Conservation (phyloP, 2,329 filamentous ascomycete genomes). For the Sclerotinia sclerotiorum region DNA sequence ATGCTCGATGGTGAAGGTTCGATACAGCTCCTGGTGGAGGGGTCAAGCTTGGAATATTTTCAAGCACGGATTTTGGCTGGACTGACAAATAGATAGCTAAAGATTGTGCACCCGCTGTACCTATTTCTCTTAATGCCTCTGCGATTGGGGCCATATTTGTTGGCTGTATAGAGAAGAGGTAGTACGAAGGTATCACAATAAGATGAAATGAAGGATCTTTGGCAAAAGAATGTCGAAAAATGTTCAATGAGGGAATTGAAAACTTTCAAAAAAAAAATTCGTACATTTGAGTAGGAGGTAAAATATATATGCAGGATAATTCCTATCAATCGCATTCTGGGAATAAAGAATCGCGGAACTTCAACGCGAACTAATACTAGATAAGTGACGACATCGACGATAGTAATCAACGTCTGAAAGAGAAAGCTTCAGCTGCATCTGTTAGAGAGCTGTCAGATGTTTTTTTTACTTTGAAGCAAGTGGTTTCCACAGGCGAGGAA, state of each 20-base stretch:
- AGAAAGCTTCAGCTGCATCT: neutral
- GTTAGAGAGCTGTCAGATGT: neutral
- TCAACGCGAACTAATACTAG: neutral
- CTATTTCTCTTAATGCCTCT: neutral
- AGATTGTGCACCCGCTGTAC: neutral
- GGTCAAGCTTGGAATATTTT: neutral
- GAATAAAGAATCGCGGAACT: neutral
- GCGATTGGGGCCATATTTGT: neutral
- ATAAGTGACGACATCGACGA: neutral
- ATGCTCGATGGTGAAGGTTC: too few relatives aligned
- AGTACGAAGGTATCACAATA: neutral
- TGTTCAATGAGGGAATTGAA: neutral
- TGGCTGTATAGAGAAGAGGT: neutral
- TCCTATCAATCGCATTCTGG: neutral
- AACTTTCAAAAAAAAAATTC: neutral
- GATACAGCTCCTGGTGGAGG: neutral
- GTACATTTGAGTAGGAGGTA: accelerated
- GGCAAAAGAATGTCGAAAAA: neutral
- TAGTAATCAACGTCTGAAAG: neutral
- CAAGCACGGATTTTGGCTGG: neutral
- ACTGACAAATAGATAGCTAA: neutral
- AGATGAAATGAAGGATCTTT: neutral
- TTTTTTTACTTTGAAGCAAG: neutral
- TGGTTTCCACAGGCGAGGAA: neutral
- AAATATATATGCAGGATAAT: neutral